Evolutionary conservation across 1,139 yeast genomes (phyloP), one percentile per base, ranked within the genome.

Genomic region (Candida tunisiensis): DNA sequence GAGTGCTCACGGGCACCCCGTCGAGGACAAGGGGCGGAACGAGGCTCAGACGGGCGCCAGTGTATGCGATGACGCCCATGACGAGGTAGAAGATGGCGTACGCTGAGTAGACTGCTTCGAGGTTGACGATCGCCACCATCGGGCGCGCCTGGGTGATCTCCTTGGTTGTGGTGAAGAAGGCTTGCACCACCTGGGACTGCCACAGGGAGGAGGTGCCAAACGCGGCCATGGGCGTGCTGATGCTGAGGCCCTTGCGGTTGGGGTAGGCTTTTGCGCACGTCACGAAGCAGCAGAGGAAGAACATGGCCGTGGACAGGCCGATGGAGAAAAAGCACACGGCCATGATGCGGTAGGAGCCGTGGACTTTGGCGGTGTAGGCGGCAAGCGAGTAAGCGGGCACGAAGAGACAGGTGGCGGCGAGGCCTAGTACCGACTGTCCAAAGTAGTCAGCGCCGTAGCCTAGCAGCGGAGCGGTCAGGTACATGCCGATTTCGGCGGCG

Each of bases 261-360:
- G 93, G 92, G 42, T 70, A 78, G 15, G 82, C 65, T 39, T 74
- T 72, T 3, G 94, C 92, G 52, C 94, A 80, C 1, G 92, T 77
- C 19, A 83, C 59, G 34, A 83, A 56, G 25, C 83, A 69, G 34
- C 80, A 65, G 44, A 83, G 77, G 50, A 77, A 83, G 25, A 80
- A 57, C 4, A 92, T 62, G 4, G 92, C 74, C 0, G 94, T 79
- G 8, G 91, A 91, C 33, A 72, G 55, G 0, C 95, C 95, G 32
- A 83, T 69, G 32, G 72, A 60, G 3, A 69, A 57, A 35, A 66
- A 55, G 24, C 62, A 49, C 0, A 43, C 25, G 8, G 48, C 41
- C 39, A 47, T 34, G 31, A 47, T 23, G 5, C 26, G 16, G 24
- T 32, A 38, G 11, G 25, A 19, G 5, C 32, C 29, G 5, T 23